Evolutionary conservation across 2,329 filamentous ascomycete genomes (phyloP), one percentile per base, ranked within the genome.

Genomic region (Pseudogymnoascus sp.): DNA sequence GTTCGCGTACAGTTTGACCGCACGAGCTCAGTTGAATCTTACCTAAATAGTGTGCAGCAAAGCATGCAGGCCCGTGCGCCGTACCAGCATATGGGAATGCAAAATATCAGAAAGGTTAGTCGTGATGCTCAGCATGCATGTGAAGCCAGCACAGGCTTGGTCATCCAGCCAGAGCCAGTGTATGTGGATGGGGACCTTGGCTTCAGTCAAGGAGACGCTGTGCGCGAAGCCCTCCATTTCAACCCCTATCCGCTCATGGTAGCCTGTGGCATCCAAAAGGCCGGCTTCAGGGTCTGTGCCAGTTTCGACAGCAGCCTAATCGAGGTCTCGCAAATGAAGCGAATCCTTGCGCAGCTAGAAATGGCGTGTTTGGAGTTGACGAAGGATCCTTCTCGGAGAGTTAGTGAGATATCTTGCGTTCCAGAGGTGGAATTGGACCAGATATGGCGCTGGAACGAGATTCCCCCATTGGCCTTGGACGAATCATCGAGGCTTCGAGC

Each of bases 191-290:
- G 68, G 37, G 75, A 76, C 29, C 72, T 77, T 62, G 75, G 75
- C 2, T 76, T 77, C 60, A 63, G 67, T 7, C 50, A 68, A 10
- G 75, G 72, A 23, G 75, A 77, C 63, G 72, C 74, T 7, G 68
- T 65, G 10, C 66, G 63, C 3, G 69, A 70, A 56, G 68, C 67
- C 1, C 65, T 71, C 59, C 76, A 78, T 64, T 79, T 79, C 69
- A 80, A 79, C 62, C 75, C 78, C 0, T 81, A 82, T 64, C 76
- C 79, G 4, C 72, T 81, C 1, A 82, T 81, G 80, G 65, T 81
- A 21, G 79, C 73, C 2, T 80, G 74, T 67, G 77, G 77, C 4
- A 75, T 80, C 5, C 70, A 72, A 21, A 77, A 76, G 64, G 74
- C 67, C 6, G 77, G 78, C 1, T 77, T 81, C 62, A 69, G 76